Conservation (phyloP, 73 alveolate species). For the Paramecium sexaurelia region DNA sequence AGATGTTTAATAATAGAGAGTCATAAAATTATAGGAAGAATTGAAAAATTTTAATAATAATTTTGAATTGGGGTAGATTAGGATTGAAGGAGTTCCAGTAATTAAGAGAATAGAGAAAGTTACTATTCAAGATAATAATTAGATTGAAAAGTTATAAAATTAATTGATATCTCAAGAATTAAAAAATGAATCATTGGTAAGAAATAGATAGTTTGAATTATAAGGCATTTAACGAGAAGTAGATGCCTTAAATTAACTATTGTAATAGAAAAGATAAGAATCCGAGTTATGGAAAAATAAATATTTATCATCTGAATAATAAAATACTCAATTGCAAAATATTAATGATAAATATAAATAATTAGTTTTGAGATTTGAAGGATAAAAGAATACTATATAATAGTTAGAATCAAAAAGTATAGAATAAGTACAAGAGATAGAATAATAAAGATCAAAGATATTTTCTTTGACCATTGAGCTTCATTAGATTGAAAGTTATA, state of each 20-base stretch:
- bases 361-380: not conserved
- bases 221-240: not conserved
- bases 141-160: not conserved
- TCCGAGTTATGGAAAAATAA: not conserved
- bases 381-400: not conserved
- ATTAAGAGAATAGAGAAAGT: slow-evolving; percentile 45
- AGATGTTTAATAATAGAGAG: slow-evolving; percentile 6
- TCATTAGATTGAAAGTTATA: not conserved
- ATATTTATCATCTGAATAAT: slow-evolving; percentile 25
- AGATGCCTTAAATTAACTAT: not conserved
- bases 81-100: not conserved
- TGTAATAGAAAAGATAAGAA: not conserved
- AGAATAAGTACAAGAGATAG: not conserved
- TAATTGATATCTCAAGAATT: not conserved
- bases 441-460: not conserved
- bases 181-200: not conserved
- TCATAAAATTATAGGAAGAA: not conserved
- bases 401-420: not conserved
- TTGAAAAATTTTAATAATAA: not conserved
- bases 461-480: not conserved
- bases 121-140: not conserved
- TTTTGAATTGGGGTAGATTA: not conserved
- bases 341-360: not conserved
- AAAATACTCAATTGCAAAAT: not conserved
- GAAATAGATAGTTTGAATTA: not conserved